Percentiles rank a stretch among this genome's conserved stretches.
phyloP scores from a whole-genome alignment of 225 moss, liverwort and hornwort species.

The Pseudisothecium myosuroides region DNA sequence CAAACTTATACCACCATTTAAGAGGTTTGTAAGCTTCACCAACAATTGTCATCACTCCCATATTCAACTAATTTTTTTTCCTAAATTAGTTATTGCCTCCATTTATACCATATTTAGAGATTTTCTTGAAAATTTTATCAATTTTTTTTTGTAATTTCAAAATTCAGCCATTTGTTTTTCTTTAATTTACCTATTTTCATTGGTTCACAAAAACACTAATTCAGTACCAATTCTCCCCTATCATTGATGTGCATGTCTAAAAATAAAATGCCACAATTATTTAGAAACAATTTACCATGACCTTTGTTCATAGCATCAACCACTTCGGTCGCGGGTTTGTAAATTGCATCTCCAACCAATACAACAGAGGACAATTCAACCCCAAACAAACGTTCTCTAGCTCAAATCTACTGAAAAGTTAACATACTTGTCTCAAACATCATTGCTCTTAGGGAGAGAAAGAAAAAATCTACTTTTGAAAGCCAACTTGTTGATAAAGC shows the following conservation, averaged over 20 bases:
- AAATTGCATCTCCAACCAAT: neutral
- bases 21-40: neutral
- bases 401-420: neutral
- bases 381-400: neutral
- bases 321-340: rapidly evolving
- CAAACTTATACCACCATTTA: neutral
- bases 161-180: neutral
- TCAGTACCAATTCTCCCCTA: rapidly evolving
- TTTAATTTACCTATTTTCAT: neutral
- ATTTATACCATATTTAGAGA: neutral
- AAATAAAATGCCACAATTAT: neutral
- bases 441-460: neutral
- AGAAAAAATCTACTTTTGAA: neutral
- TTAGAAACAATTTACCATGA: neutral
- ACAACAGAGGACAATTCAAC: neutral
- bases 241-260: neutral
- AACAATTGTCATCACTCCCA: neutral
- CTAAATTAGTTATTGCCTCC: neutral
- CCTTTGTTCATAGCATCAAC: neutral
- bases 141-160: neutral
- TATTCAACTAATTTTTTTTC: neutral
- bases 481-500: neutral
- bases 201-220: neutral
- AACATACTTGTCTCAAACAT: rapidly evolving
- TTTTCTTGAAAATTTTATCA: neutral